Evolutionary conservation across 495 filamentous ascomycete genomes (phyloP), one percentile per base, ranked within the genome.

Genomic region (Daldinia bambusicola): DNA sequence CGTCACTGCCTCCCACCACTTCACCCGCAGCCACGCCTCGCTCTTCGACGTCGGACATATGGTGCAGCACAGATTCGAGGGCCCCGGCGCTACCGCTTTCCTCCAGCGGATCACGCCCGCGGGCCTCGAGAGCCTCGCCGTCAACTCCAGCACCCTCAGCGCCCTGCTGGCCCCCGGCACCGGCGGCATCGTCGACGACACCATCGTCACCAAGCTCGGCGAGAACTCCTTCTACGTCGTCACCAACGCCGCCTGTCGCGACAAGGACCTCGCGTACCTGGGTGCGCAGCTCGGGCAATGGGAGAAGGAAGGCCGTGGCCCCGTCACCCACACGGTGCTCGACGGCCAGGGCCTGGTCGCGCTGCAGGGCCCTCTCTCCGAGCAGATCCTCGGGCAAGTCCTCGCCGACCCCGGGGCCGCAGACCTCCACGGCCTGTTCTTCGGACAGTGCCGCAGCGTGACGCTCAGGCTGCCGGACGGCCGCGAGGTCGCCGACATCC

Each of bases 131-230:
- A 26, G 5, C 0, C 67, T 84, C 7, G 48, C 13, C 1, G 2
- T 18, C 12, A 85, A 91, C 81, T 80, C 85, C 56, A 92, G 90
- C 57, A 95, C 92, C 2, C 86, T 99, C 2, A 94, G 91, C 7
- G 89, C 88, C n/a, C 82, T 99, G 18, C 83, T 99, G 34, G 89
- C 89, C 72, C 88, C 89, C 3, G 82, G 70, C 0, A 95, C 91
- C 0, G 95, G 95, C 37, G 95, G 95, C 14, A 97, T 98, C 66
- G 87, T 97, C 31, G 95, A 99, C 75, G 95, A 99, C 79, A 91
- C 90, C 7, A 90, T 99, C 61, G 90, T 99, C 72, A 96, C 93
- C 20, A 83, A 90, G 62, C 84, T 94, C 9, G 83, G 83, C 13
- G 85, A 86, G 14, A 88, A 91, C 45, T 74, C 79, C 37, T 97